Base-by-base conservation (phyloP, 2,329 filamentous ascomycete genomes). In the Thelonectria olida region DNA sequence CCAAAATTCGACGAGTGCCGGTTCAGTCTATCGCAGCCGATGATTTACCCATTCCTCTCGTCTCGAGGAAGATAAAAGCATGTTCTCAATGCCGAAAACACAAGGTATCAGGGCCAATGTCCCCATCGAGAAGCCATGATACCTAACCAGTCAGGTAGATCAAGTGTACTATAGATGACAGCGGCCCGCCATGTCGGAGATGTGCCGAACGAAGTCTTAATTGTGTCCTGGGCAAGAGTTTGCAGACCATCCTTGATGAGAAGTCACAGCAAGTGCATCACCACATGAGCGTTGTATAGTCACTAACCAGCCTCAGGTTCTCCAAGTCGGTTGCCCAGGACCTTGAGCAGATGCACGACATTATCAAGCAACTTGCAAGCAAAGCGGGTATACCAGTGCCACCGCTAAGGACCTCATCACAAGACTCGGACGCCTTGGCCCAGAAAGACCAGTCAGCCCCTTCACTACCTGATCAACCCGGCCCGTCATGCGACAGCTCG, bases 1-100 rank as follows among this genome's bases (percentile, higher is more conserved):
- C 28, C 5, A 31, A 31, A 13, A 7, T 13, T 31, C 28, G 28
- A 7, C 28, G 28, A 8, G 10, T 7, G 9, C 28, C 13, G 6
- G 28, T 13, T 13, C 28, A 31, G 28, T 31, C 28, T 4, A 8
- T 31, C 9, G 28, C 10, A 7, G 10, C 28, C 5, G 28, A 31
- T 12, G 28, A 31, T 8, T 13, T 31, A 13, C 28, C 28, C 28
- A 31, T 31, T 13, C 28, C 28, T 8, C 28, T 31, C 28, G 28
- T 78, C 48, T 78, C 76, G 3, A 67, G 76, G n/a, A 78, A 76
- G 58, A 76, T 78, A 27, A 78, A 78, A 62, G 78, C 78, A 0
- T 80, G 78, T 17, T 73, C 77, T n/a, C 73, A 76, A 19, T 80
- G 78, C 62, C 68, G 78, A 2, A 79, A 77, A 57, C 77, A 77